Base-by-base conservation (phyloP, 2,329 filamentous ascomycete genomes). In the Ilyonectria sp. region DNA sequence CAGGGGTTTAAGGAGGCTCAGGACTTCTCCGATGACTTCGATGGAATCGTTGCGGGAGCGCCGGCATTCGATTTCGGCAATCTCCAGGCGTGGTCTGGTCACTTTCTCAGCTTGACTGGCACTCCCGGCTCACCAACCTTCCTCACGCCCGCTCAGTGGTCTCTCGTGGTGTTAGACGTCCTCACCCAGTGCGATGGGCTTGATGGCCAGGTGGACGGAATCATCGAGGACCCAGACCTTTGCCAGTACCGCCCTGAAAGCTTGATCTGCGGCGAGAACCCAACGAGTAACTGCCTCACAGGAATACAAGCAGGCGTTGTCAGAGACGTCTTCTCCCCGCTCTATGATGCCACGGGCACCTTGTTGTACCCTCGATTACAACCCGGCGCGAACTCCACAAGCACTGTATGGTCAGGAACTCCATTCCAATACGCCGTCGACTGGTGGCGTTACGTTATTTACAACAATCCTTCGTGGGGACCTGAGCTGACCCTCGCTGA, bases 1-100 rank as follows among this genome's bases (percentile, higher is more conserved):
- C 86, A 90, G 77, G 89, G 87, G 7, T 79, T 88, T 43, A 86
- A 86, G 65, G 83, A 84, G 26, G 83, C 86, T 0, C 84, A 90
- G 73, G 74, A 79, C 26, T 89, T 84, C 70, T 87, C 88, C 0
- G 80, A 85, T 0, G 87, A 89, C 68, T 90, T 89, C 64, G 87
- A 90, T 65, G 84, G 85, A 33, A 79, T 81, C 2, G 77, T 83
- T 2, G 79, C 81, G 9, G 84, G 84, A 15, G 84, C 84, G 0
- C 85, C 86, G n/a, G 85, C 84, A 0, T 81, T 84, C 55, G 83
- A 84, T 66, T 70, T 85, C 1, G 75, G 82, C 1, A 80, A 84
- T 63, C 83, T 86, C 60, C 85, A 88, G 44, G 76, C 79, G 1
- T 68, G 65, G 62, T 60, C 54, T 26, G 63, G 65, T 11, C 21